Base-by-base conservation (phyloP, 495 filamentous ascomycete species). In the Neurospora sp. region DNA sequence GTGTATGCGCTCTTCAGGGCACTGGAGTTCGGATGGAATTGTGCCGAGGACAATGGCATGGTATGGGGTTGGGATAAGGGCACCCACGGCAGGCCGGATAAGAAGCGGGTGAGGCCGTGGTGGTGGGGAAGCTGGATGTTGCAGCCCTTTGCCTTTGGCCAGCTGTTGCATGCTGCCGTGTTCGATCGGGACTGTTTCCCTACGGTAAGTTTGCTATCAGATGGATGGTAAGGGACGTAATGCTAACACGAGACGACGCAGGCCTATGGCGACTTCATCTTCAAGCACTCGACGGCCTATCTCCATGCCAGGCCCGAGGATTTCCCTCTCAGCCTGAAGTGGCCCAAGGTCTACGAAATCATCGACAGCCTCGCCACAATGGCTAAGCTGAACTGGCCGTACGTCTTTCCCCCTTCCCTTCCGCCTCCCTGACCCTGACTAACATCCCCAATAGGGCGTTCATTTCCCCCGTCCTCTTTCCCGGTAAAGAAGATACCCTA, bases 61-160 rank as follows among this genome's bases (percentile, higher is more conserved):
- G 86, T 97, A 71, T 90, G 88, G 84, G 87, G 90, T 54, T 84
- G 83, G 78, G 83, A 83, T 75, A 75, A 70, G 76, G 83, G 76
- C 40, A 75, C 75, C 11, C 70, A 74, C 9, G 80, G 80, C 20
- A 75, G 75, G 72, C 77, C 74, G 72, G 83, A 82, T 41, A 84
- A 84, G 76, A 81, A 74, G 74, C 78, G 82, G 73, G 78, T 82
- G 71, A 84, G 88, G 74, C 92, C 94, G 8, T 88, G 87, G 89
- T 99, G 96, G 96, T 95, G 94, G 86, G 96, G 95, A 31, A 97
- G 93, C 79, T 98, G 95, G 95, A 85, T 98, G 87, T 83, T 98
- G 77, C 95, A 97, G 87, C 96, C 96, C 1, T 78, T 96, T n/a
- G 91, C 94, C 14, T 93, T 90, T 78, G 96, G 94, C 40, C 96